Conservation (phyloP, 352 stramenopile genomes). For the Thalassiosira mediterranea region DNA sequence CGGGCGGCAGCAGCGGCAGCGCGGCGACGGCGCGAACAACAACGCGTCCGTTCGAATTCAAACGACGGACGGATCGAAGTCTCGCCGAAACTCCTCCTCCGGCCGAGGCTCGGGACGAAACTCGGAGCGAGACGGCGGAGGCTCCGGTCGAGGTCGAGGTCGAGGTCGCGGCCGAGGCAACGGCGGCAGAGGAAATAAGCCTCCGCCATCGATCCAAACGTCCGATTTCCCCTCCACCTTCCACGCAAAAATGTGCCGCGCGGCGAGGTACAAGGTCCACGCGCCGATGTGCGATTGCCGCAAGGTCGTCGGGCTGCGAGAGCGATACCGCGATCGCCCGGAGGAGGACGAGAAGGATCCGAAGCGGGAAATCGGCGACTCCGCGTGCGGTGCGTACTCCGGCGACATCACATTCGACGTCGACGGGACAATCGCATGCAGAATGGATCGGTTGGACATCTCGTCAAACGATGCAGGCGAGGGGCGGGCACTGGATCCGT, state of each 20-base stretch:
- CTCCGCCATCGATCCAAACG: not conserved
- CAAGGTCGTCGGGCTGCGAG: constrained; percentile 29
- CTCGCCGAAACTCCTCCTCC: not conserved
- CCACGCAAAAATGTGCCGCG: constrained; percentile 21
- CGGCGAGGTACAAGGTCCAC: constrained; percentile 52
- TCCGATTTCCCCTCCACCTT: constrained; percentile 27
- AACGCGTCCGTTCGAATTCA: not conserved
- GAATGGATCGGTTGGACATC: constrained; percentile 17
- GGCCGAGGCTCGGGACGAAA: too few relatives aligned
- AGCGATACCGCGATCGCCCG: constrained; percentile 3
- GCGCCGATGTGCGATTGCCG: constrained; percentile 34
- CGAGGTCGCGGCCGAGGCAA: not conserved
- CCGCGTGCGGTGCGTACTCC: not conserved
- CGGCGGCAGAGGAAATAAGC: not conserved
- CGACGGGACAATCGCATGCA: constrained; percentile 9
- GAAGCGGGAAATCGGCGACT: not conserved
- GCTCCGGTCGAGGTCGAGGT: not conserved
- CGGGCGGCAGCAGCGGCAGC: too few relatives aligned
- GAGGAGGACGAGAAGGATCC: not conserved
- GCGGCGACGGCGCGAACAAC: not conserved
- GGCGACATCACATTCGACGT: constrained; percentile 22
- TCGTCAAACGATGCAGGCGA: not conserved
- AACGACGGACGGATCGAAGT: too few relatives aligned
- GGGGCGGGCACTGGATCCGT: constrained; percentile 9
- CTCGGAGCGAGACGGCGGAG: too few relatives aligned